Conservation (phyloP, 352 stramenopile species). For the Phytophthora europaea region DNA sequence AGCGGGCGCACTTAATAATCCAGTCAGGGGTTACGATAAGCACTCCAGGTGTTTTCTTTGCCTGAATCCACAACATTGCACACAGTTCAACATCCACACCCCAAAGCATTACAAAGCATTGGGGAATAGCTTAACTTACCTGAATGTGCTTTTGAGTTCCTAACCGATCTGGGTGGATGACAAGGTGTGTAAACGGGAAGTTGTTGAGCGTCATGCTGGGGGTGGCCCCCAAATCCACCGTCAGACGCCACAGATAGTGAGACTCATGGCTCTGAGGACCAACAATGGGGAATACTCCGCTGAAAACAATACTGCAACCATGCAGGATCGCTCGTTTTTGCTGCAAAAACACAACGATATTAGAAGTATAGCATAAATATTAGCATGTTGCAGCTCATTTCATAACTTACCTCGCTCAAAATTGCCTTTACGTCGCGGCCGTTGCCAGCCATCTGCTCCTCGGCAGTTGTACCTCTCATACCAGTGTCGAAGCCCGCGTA, state of each 20-base stretch:
- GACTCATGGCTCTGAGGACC: slow-evolving; percentile 64
- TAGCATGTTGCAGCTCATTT: not conserved
- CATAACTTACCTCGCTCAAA: slow-evolving; percentile 59
- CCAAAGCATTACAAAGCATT: not conserved
- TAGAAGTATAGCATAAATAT: not conserved
- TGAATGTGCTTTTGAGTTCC: slow-evolving; percentile 86
- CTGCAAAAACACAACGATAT: slow-evolving; percentile 35
- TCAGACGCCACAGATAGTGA: slow-evolving; percentile 83
- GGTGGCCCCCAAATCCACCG: slow-evolving; percentile 70
- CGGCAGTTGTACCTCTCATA: slow-evolving; percentile 58
- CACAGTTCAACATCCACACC: not conserved
- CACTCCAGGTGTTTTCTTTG: slow-evolving; percentile 65
- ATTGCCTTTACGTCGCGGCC: slow-evolving; percentile 78
- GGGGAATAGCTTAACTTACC: slow-evolving; percentile 28
- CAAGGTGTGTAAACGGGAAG: slow-evolving; percentile 86
- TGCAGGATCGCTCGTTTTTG: slow-evolving; percentile 76
- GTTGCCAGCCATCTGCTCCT: slow-evolving; percentile 79
- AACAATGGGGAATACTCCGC: slow-evolving; percentile 79
- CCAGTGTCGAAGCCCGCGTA: slow-evolving; percentile 60
- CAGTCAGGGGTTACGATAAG: slow-evolving; percentile 82
- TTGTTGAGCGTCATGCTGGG: slow-evolving; percentile 78
- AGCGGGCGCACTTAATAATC: slow-evolving; percentile 82
- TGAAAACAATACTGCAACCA: slow-evolving; percentile 83
- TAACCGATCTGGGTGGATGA: slow-evolving; percentile 83
- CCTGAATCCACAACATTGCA: slow-evolving; percentile 41